Base-by-base conservation (phyloP, 2,329 filamentous ascomycete species). In the Piedraia hortae region DNA sequence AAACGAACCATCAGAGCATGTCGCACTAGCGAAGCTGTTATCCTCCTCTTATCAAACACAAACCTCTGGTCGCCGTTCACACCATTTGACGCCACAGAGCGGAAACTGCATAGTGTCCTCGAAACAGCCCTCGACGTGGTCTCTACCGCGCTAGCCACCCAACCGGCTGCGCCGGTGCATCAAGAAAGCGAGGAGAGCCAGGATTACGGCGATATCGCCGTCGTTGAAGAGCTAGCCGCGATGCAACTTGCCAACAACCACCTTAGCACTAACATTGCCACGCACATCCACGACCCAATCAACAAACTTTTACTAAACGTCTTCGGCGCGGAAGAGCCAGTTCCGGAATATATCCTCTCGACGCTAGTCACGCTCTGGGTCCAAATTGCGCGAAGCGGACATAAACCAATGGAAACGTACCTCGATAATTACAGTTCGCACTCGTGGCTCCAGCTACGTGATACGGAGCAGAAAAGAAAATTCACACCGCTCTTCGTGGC, bases 151-250 rank as follows among this genome's bases (percentile, higher is more conserved):
- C 24, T 41, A 2, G 28, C 33, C 5, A 19, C 30, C 29, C 28
- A 31, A 23, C 19, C 24, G 27, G 26, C 31, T 28, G 19, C 24
- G 21, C 16, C 18, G 10, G 14, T 29, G n/a, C 23, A 37, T n/a
- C 43, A 48, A 18, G 23, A 31, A 10, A 30, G 23, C 7, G 61
- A 66, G 23, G 63, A 68, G 23, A 67, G 62, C 29, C 63, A 68
- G 35, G 62, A 67, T 20, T 67, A 62, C 33, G 62, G 62, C 14
- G 59, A 62, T 27, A 60, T 54, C 44, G 45, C 51, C 11, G 59
- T 50, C 10, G 44, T 65, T 21, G 53, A 59, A 25, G 53, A 56
- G 15, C 24, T 35, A 6, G 30, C 18, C 4, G 24, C 25, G 8
- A 22, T 23, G 4, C 14, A 27, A 10, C n/a, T 20, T 8, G 15